phyloP scores from a whole-genome alignment of 2,329 filamentous ascomycete species.

The Aspergillus ochraceus region DNA sequence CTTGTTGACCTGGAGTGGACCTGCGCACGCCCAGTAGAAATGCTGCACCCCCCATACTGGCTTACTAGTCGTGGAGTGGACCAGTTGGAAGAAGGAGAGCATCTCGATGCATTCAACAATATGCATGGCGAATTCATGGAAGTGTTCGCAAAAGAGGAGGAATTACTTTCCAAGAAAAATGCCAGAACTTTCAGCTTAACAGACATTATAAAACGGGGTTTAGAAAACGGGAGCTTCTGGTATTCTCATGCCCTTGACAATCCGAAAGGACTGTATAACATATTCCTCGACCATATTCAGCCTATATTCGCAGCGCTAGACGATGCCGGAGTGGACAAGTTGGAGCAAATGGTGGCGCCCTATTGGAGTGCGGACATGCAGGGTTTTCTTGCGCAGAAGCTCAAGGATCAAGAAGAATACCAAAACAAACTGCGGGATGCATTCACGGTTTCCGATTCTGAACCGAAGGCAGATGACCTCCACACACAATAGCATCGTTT shows the following conservation, averaged over 20 bases:
- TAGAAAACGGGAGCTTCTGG: conserved; percentile 2
- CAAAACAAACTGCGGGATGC: background rate
- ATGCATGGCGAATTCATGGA: conserved; percentile 10
- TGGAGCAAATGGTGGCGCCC: background rate
- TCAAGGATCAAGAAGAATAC: conserved; percentile 1
- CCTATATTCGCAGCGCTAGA: background rate
- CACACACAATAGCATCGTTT: too few species aligned
- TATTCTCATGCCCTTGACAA: background rate
- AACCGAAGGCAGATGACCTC: too few species aligned
- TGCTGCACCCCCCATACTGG: conserved; percentile 29
- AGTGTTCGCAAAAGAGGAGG: conserved; percentile 1
- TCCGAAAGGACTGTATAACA: background rate
- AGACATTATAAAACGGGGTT: background rate
- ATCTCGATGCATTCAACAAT: conserved; percentile 3
- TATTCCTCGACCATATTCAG: conserved; percentile 1
- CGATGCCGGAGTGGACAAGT: background rate
- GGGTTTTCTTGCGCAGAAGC: background rate
- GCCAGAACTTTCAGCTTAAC: background rate
- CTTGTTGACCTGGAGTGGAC: conserved; percentile 29
- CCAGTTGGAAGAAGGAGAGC: conserved; percentile 1
- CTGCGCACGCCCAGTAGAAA: conserved; percentile 25
- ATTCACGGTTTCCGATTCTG: background rate
- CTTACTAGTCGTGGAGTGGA: conserved; percentile 22
- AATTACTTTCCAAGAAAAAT: background rate
- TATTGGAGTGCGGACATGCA: background rate